phyloP scores from a whole-genome alignment of 2,329 filamentous ascomycete species.

The Pestalotiopsis sp. region DNA sequence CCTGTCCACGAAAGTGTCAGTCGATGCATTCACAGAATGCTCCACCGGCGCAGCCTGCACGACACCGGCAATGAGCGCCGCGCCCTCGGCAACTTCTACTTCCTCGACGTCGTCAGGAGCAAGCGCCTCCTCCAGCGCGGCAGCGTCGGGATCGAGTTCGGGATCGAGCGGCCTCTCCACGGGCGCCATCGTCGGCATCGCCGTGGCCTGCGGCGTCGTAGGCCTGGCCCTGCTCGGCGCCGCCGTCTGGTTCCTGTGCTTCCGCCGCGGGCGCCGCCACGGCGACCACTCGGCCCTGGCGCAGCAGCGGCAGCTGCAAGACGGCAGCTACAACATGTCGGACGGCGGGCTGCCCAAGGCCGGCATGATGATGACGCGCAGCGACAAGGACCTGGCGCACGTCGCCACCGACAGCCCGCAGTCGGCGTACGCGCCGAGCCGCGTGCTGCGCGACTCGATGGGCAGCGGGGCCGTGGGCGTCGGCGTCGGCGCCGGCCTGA shows the following conservation, averaged over 20 bases:
- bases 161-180: conserved; percentile 34
- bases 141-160: neutral
- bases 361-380: conserved; percentile 35
- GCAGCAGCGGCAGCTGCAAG: conserved; percentile 13
- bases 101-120: neutral
- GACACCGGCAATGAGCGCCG: neutral
- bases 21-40: neutral
- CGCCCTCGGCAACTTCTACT: neutral
- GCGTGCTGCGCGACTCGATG: conserved; percentile 21
- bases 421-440: conserved; percentile 48
- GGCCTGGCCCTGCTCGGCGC: conserved; percentile 36
- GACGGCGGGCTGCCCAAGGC: conserved; percentile 33
- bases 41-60: neutral
- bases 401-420: conserved; percentile 41
- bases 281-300: conserved; percentile 23
- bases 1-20: neutral
- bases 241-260: conserved; percentile 44
- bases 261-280: conserved; percentile 42
- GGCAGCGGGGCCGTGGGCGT: neutral
- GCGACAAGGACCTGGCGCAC: conserved; percentile 48
- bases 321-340: conserved; percentile 24
- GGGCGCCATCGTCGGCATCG: conserved; percentile 52
- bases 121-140: neutral
- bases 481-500: neutral
- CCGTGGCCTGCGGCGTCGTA: conserved; percentile 40